Evolutionary conservation across 164 flowering plant genomes (phyloP), one percentile per base, ranked within the genome.

Genomic region (Liriodendron chinense): DNA sequence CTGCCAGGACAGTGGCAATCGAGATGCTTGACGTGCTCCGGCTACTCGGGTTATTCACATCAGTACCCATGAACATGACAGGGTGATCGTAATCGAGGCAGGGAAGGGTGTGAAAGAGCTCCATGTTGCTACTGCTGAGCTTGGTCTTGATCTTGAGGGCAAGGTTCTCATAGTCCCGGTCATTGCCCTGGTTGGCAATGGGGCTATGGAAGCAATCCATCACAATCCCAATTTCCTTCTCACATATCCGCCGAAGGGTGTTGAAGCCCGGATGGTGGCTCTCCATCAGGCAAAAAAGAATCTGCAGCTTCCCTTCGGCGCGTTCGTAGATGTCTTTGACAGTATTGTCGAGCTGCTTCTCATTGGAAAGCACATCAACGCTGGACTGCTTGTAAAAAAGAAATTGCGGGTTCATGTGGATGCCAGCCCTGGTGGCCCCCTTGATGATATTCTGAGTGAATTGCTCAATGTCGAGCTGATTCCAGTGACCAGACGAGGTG

Each of bases 1-100:
- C 80, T 23, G 86, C 97, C 56, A 88, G 94, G 26, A 94, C 92
- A 24, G 95, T 97, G n/a, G n/a, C n/a, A n/a, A n/a, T n/a, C n/a
- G n/a, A n/a, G n/a, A n/a, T n/a, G n/a, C n/a, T n/a, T n/a, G 80
- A 73, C 9, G 20, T 23, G 75, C 90, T 84, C 25, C 43, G 8
- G 2, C 89, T 25, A 8, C 77, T 82, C 8, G 98, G 98, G 75
- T 94, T 97, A 82, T 94, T 92, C 14, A 94, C 98, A 79, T 91
- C 97, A 72, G 97, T 97, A 2, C 98, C 98, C 9, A 94, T 77
- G 72, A 92, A 86, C 93, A 94, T 92, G 7, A 90, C 89, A 80
- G 76, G 84, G 21, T 77, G 82, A 8, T 83, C 82, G 10, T 69
- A 77, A 4, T 67, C 77, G 16, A 89, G 83, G 73, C 56, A 75